Base-by-base conservation (phyloP, 1,284 basidiomycete species). In the Ustilago sp. region DNA sequence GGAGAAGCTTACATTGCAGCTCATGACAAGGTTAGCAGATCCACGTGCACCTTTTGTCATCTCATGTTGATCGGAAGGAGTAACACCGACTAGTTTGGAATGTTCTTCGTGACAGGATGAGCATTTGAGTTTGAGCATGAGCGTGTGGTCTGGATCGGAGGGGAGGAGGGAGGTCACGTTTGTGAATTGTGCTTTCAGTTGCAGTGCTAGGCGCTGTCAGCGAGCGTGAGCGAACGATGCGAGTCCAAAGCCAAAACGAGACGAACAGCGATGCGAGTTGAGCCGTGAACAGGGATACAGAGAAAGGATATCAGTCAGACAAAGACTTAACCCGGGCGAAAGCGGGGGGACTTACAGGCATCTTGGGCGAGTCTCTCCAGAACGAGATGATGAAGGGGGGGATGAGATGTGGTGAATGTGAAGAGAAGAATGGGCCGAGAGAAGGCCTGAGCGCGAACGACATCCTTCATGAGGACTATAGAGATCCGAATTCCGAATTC, bases 81-180 rank as follows among this genome's bases (percentile, higher is more conserved):
- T 74, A 31, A 86, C 60, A 2, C 80, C 77, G 2, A 86, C 81
- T 2, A 72, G 34, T 35, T 83, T 84, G 31, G 80, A 54, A 47
- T 86, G 84, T 23, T 59, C 62, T 59, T 86, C 84, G 45, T 83
- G 83, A 55, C 84, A 86, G 8, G 77, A 79, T 4, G 76, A 82
- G 69, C 84, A 86, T 69, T 84, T 83, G 34, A 80, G 64, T 12
- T 51, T 58, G 23, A 83, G 45, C 69, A 85, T 77, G 2, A 86
- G 60, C 6, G 73, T 74, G 54, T 79, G 67, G 36, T 84, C 81
- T n/a, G 76, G 78, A 45, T 79, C 77, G 6, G 68, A 41, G 5
- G 84, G 84, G 9, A 67, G 63, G 8, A 86, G 75, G 0, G 50
- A 51, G 5, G 73, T 82, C 15, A 86, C 84, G 54, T 77, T 75